phyloP scores from a whole-genome alignment of 805 yeast genomes.

The Teunomyces aglyptinius region DNA sequence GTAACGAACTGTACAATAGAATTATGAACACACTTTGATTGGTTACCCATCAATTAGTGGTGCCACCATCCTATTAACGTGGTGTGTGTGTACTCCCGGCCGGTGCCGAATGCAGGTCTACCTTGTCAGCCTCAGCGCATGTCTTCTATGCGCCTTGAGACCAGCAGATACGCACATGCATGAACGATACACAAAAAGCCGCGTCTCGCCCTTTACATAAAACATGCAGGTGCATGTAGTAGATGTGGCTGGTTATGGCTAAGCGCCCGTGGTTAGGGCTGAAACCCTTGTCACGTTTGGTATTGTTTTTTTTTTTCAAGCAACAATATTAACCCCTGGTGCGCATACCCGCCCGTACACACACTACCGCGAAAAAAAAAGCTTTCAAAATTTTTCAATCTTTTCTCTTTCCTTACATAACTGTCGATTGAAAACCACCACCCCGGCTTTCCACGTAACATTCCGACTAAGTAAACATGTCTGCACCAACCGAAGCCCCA shows the following conservation, averaged over 20 bases:
- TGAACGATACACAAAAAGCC: background rate
- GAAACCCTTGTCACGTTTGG: background rate
- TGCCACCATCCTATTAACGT: too few relatives aligned
- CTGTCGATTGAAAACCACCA: conserved; percentile 66
- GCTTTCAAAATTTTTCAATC: conserved; percentile 2
- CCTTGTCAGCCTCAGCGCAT: too few relatives aligned
- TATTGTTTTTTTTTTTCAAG: background rate
- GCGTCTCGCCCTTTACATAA: background rate
- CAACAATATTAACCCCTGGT: too few relatives aligned
- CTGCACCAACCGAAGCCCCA: conserved; percentile 46
- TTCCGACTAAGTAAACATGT: conserved; percentile 51
- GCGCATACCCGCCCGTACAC: background rate
- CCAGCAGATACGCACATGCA: too few relatives aligned
- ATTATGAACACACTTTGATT: too few relatives aligned
- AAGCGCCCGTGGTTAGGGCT: background rate
- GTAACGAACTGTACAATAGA: too few relatives aligned
- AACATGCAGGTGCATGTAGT: background rate
- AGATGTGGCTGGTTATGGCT: background rate
- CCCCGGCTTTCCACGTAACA: conserved; percentile 72
- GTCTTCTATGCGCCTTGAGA: too few relatives aligned
- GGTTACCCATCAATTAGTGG: too few relatives aligned
- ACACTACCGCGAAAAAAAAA: conserved; percentile 3
- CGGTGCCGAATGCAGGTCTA: too few relatives aligned
- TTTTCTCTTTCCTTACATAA: conserved; percentile 10
- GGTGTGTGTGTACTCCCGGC: too few relatives aligned